Conservation (phyloP, 1,284 basidiomycete species). For the Ceratobasidium sp. region DNA sequence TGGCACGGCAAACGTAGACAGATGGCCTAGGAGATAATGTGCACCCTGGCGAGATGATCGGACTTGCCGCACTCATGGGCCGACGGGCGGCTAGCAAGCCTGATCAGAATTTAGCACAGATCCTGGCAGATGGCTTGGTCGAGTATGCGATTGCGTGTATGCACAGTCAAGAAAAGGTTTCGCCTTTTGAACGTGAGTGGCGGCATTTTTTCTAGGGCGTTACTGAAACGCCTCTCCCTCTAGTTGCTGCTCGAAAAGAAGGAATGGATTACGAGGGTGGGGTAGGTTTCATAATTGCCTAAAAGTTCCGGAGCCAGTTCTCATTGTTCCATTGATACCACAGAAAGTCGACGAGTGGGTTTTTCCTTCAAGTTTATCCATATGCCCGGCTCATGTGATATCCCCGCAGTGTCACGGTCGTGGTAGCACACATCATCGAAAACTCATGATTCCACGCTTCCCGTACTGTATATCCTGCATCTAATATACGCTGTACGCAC, state of each 20-base stretch:
- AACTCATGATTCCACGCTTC: slow-evolving; percentile 43
- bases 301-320: slow-evolving; percentile 7
- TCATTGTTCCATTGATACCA: slow-evolving; percentile 46
- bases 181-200: slow-evolving; percentile 72
- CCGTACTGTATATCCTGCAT: neutral
- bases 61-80: slow-evolving; percentile 69
- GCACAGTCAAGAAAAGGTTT: slow-evolving; percentile 64
- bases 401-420: slow-evolving; percentile 57
- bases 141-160: slow-evolving; percentile 73
- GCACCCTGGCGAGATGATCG: slow-evolving; percentile 70
- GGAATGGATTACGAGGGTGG: slow-evolving; percentile 72
- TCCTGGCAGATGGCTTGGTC: slow-evolving; percentile 73
- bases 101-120: slow-evolving; percentile 60
- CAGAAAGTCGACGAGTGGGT: slow-evolving; percentile 72
- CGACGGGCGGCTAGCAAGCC: slow-evolving; percentile 52
- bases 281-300: slow-evolving; percentile 57
- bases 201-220: neutral
- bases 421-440: slow-evolving; percentile 57
- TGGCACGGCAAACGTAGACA: slow-evolving; percentile 63
- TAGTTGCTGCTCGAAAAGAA: slow-evolving; percentile 62
- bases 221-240: slow-evolving; percentile 15
- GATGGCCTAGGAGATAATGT: slow-evolving; percentile 90
- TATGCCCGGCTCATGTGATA: slow-evolving; percentile 47
- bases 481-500: neutral
- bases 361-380: slow-evolving; percentile 48